Base-by-base conservation (phyloP, 2,329 filamentous ascomycete species). In the Aspergillus vadensis region DNA sequence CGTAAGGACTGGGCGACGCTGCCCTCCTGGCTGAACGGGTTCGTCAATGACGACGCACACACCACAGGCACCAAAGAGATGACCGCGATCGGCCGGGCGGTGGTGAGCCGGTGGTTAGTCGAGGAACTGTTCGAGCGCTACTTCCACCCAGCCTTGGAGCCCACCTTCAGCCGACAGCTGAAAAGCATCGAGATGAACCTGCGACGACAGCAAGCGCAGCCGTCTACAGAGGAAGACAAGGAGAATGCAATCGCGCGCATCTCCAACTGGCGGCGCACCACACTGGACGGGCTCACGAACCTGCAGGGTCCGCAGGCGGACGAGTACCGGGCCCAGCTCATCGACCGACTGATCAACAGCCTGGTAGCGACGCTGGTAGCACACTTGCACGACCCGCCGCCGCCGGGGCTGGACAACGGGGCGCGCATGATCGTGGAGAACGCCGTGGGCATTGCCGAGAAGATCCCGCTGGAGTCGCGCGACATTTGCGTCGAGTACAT, bases 61-160 rank as follows among this genome's bases (percentile, higher is more conserved):
- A 86, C 88, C 69, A 92, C 89, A 9, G 95, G 93, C 63, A 96
- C 93, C 72, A 93, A 97, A 75, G 95, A 99, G 77, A 99, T 99
- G 95, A 98, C 92, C 6, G 93, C 93, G 5, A 90, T 96, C 23
- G 95, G 95, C 15, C 87, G 94, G 57, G 92, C 94, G 12, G 87
- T 93, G 65, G 92, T 99, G 67, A 91, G 91, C 27, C 86, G 88
- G 62, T 99, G 94, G 92, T 80, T 99, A 5, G 88, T 94, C 23
- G 91, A 97, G 50, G 91, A 96, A 72, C 86, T 98, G 47, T 96
- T 98, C 74, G 88, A 96, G 74, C 88, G 89, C 57, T 93, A 90
- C 76, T 98, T 99, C 79, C 95, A 99, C 72, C 95, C 95, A 0
- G 89, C 89, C 9, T 83, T 99, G 12, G 92, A 97, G 55, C 82